A percentile compares a stretch with the other conserved stretches of the same genome.
phyloP scores from a whole-genome alignment of 768 basidiomycete species.

The Leccinellum rugosiceps region DNA sequence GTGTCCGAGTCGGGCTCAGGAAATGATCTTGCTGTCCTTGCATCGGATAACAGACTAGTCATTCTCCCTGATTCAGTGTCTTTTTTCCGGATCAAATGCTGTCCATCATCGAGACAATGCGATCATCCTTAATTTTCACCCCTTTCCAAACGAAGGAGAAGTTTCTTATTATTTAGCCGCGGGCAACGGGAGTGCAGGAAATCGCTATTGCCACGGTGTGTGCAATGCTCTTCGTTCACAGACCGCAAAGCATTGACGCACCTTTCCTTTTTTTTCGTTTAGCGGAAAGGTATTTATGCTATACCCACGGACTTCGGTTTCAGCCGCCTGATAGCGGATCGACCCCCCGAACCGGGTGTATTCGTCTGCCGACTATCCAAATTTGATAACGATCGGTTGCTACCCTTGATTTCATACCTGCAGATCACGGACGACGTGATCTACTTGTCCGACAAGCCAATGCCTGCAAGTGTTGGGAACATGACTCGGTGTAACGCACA shows the following conservation, averaged over 20 bases:
- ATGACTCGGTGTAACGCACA: background rate
- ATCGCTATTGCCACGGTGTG: conserved; percentile 49
- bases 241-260: background rate
- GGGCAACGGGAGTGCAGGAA: conserved; percentile 34
- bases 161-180: conserved; percentile 49
- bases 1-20: conserved; percentile 50
- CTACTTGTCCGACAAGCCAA: conserved; percentile 39
- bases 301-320: conserved; percentile 25
- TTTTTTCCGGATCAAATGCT: conserved; percentile 25
- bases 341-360: conserved; percentile 32
- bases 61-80: conserved; percentile 24
- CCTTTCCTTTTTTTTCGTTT: background rate
- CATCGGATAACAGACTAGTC: conserved; percentile 22
- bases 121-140: conserved; percentile 24
- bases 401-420: conserved; percentile 44
- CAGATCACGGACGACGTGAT: conserved; percentile 54
- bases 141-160: conserved; percentile 7
- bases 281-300: conserved; percentile 25
- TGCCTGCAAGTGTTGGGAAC: background rate
- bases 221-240: background rate
- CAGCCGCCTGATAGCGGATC: conserved; percentile 22
- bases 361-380: conserved; percentile 18
- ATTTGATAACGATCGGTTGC: conserved; percentile 14
- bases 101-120: conserved; percentile 40
- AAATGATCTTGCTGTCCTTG: conserved; percentile 33